Evolutionary conservation across 345 rosid genomes (phyloP), one percentile per base, ranked within the genome.

Genomic region (Eucalyptus pauciflora): DNA sequence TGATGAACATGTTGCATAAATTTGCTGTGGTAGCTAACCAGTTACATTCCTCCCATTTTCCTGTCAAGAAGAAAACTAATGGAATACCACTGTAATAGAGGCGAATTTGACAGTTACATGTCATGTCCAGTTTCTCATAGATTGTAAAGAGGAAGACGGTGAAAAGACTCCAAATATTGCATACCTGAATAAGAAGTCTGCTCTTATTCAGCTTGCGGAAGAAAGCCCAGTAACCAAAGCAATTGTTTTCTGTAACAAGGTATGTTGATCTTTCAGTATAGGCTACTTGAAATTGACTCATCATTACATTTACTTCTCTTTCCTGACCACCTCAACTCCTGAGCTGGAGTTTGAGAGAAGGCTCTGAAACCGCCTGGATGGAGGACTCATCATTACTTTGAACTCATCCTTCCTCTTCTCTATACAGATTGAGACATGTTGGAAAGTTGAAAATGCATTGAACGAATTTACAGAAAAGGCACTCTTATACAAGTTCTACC

Each of bases 361-460:
- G 10, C 17, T 64, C 37, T 14, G 71, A 64, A 64, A 18, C 37
- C 9, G 15, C 71, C 37, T n/a, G 9, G 18, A n/a, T 64, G 54
- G 18, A 14, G 71, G 71, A n/a, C 5, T n/a, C 33, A 64, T 64
- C 37, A n/a, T 64, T n/a, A 13, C 18, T 89, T 89, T 25, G 43
- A 46, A 67, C 41, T 31, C 76, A 48, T 46, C 79, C 24, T 50
- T 48, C 31, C 87, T 50, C 62, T 79, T 86, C 52, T 51, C 48
- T 89, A 76, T 89, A 60, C 95, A 96, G 99, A 96, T 95, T 56
- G 99, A 97, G 93, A 96, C 99, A 83, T 96, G 99, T 93, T 93
- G 99, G 91, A 96, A 97, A 93, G 97, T 97, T 46, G 99, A 97
- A 96, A 97, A 96, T 90, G 92, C 92, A 87, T 91, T 97, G 85